Evolutionary conservation across 495 filamentous ascomycete species (phyloP), one percentile per base, ranked within the genome.

Genomic region (Aspergillus coremiiformis): DNA sequence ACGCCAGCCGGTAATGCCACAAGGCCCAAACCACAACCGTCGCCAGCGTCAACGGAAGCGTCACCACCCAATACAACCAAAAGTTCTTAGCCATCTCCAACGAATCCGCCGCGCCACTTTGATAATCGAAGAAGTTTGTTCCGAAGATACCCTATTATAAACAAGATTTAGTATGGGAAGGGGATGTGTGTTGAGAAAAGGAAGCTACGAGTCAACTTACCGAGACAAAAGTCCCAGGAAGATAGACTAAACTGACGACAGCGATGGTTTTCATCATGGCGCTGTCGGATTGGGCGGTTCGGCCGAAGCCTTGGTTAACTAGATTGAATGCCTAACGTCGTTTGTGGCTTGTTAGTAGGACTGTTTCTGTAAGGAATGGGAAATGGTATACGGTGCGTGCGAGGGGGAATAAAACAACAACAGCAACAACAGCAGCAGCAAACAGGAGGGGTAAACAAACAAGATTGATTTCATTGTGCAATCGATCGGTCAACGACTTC

Each of bases 221-320:
- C 43, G 65, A 72, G 14, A 70, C 64, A 52, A 71, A 74, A 27
- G 69, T 69, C 33, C 66, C 69, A 14, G 71, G 69, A 8, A 74
- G 55, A 54, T 68, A 74, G 2, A 68, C 35, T 53, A 72, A 46
- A 48, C 63, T 62, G n/a, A 72, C 58, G 2, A 70, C 35, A 4
- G 62, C 56, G 20, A 72, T 49, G 9, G 65, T 66, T 29, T 62
- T 64, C 65, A 70, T 64, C 43, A 65, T 61, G 15, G 57, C 56
- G 27, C 63, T 71, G 41, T 75, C 70, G 15, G 42, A 44, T 27
- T 68, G 65, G 11, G 69, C 59, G 6, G 65, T 64, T 12, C 46
- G 55, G 22, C 63, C 63, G 59, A 64, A 35, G 52, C 61, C 47
- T 55, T 72, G 53, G 49, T 51, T 69, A 64, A 60, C 69, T 27